These are phyloP conservation scores for Hypoxylon sp. DNA, from an alignment of 2,329 filamentous ascomycete species.

Conservation along the genomic window DNA sequence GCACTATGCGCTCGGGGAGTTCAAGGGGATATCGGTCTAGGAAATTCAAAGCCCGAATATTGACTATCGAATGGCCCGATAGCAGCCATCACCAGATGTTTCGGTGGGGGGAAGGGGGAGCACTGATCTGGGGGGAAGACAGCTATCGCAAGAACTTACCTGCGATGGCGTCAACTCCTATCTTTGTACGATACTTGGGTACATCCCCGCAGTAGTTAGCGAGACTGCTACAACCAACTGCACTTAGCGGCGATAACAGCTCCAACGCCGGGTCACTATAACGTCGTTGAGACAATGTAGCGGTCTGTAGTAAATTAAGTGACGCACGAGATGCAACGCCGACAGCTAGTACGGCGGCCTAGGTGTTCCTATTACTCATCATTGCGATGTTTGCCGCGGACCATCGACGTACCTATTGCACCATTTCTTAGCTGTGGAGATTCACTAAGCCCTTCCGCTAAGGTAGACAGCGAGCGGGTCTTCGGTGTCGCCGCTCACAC, in stretches of 20 bases:
- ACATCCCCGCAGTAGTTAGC: slow-evolving; percentile 29
- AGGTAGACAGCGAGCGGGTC: slow-evolving; percentile 28
- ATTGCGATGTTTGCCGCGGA: slow-evolving; percentile 18
- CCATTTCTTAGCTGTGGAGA: slow-evolving; percentile 23
- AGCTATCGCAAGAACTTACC: slow-evolving; percentile 46
- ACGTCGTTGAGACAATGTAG: slow-evolving; percentile 32
- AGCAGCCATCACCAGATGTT: slow-evolving; percentile 15
- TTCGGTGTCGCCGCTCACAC: slow-evolving; percentile 44
- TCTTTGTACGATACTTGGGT: not conserved
- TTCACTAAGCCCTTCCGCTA: slow-evolving; percentile 21
- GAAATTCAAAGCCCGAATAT: slow-evolving; percentile 44
- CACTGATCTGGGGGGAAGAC: slow-evolving; percentile 1
- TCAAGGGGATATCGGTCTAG: slow-evolving; percentile 34
- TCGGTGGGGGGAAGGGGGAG: slow-evolving; percentile 21
- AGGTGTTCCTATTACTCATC: slow-evolving; percentile 32
- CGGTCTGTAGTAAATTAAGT: slow-evolving; percentile 46
- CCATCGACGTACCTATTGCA: slow-evolving; percentile 4
- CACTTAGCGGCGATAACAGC: slow-evolving; percentile 30
- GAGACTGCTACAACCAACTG: not conserved
- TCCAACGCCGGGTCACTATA: slow-evolving; percentile 3
- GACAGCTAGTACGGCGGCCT: slow-evolving; percentile 18
- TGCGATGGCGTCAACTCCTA: slow-evolving; percentile 44
- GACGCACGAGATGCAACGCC: slow-evolving; percentile 38
- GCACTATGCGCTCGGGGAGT: slow-evolving; percentile 23
- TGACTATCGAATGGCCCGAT: slow-evolving; percentile 25